A percentile compares a stretch with the other conserved stretches of the same genome.
phyloP scores from a whole-genome alignment of 257 asterid species.

The Lavandula angustifolia region DNA sequence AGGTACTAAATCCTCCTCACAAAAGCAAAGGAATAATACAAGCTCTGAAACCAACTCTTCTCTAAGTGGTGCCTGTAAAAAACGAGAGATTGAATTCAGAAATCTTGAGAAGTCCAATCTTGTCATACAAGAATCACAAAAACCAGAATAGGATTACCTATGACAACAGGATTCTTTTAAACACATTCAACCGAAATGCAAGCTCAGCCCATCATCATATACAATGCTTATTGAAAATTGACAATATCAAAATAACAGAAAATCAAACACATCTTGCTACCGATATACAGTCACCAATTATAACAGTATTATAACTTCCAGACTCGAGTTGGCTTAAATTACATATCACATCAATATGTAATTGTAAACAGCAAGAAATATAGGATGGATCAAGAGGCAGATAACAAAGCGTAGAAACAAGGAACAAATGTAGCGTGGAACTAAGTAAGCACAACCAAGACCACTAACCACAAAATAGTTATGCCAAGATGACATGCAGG shows the following conservation, averaged over 20 bases:
- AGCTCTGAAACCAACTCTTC: slow-evolving; percentile 98
- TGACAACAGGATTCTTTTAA: neutral
- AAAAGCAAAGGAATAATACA: slow-evolving; percentile 92
- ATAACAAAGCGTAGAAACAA: neutral
- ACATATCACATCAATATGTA: neutral
- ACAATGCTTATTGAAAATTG: neutral
- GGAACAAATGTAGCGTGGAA: slow-evolving; percentile 2
- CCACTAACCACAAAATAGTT: slow-evolving; percentile 89
- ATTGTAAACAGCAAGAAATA: slow-evolving; percentile 1
- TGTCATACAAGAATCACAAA: slow-evolving; percentile 15
- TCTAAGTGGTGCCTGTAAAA: slow-evolving; percentile 83
- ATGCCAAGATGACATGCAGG: slow-evolving; percentile 72
- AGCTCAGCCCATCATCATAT: neutral
- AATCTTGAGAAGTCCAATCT: slow-evolving; percentile 14
- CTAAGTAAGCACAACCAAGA: slow-evolving; percentile 22
- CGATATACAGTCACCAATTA: neutral
- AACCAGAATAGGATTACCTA: neutral
- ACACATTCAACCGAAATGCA: slow-evolving; percentile 2
- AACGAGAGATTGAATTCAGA: slow-evolving; percentile 6
- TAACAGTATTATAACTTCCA: slow-evolving; percentile 19
- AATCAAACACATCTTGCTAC: neutral
- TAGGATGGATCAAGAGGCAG: slow-evolving; percentile 1
- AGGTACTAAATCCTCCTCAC: slow-evolving; percentile 82
- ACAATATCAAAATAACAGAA: slow-evolving; percentile 5
- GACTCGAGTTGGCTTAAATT: slow-evolving; percentile 3